A percentile compares a stretch with the other conserved stretches of the same genome.
phyloP scores from a whole-genome alignment of 75 land plant species.

The Cupressus sempervirens region DNA sequence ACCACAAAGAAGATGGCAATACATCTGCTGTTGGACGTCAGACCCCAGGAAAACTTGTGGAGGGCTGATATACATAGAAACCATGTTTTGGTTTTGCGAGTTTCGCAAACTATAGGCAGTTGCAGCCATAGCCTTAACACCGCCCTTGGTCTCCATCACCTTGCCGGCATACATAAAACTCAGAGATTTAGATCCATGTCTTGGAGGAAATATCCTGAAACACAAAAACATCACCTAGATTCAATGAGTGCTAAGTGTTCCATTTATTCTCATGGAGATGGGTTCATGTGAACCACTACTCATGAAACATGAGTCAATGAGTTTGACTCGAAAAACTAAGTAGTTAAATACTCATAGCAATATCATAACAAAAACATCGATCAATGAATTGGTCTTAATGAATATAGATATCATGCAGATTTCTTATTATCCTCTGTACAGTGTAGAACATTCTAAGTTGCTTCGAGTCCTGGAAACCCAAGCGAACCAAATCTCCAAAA shows the following conservation, averaged over 20 bases:
- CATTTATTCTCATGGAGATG: too few species aligned
- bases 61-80: constrained; percentile 31
- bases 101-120: constrained; percentile 19
- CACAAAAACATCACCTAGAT: not conserved
- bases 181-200: constrained; percentile 12
- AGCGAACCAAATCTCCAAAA: not conserved
- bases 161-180: constrained; percentile 31
- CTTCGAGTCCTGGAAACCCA: not conserved
- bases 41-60: constrained; percentile 34
- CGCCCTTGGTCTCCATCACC: constrained; percentile 24
- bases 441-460: not conserved
- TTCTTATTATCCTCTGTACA: not conserved
- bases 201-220: constrained; percentile 26
- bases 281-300: too few species aligned
- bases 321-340: too few species aligned
- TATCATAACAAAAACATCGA: not conserved
- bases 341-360: too few species aligned
- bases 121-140: constrained; percentile 32
- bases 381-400: not conserved
- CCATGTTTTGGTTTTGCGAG: not conserved
- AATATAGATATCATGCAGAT: not conserved
- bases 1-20: constrained; percentile 68
- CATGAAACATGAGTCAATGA: too few species aligned
- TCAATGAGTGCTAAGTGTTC: too few species aligned
- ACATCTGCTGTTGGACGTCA: constrained; percentile 38